Base-by-base conservation (phyloP, 257 asterid species). In the Linderniella brevidens region DNA sequence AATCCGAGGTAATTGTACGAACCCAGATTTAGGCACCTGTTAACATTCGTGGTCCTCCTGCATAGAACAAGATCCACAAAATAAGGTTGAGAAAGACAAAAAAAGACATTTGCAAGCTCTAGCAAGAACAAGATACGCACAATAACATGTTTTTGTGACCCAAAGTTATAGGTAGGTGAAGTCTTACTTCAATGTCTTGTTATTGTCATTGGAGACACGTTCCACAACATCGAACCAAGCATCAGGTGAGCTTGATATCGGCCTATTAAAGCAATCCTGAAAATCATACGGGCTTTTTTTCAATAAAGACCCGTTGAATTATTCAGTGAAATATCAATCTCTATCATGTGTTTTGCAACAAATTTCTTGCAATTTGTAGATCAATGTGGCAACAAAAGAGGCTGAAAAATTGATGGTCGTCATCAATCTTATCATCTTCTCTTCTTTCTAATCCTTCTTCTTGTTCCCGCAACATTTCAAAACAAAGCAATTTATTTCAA, bases 211-310 rank as follows among this genome's bases (percentile, higher is more conserved):
- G 48, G 99, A 90, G 44, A 85, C 58, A 57, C 99, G 99, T 72
- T 85, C 96, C 71, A 90, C 96, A 74, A 90, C 74, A 71, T 90
- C 99, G 54, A 90, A 71, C 99, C 99, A 90, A 73, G 99, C 82
- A 85, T 90, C 99, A n/a, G 99, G 99, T 59, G 96, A 71, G 61
- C 99, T 81, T 14, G 92, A 59, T 66, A 90, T 90, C 41, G 99
- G 99, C 57, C 96, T 76, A 39, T 82, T 88, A 68, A 90, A 90
- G 77, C 96, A 90, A 77, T 85, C 99, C 96, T 90, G 13, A 16
- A n/a, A 43, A 48, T 7, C 15, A 44, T 40, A 32, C 20, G 37
- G 44, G 14, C 42, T 19, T 49, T 43, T 18, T 58, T 12, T 35
- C 43, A 46, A 43, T 48, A 37, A 37, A 37, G 8, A 8, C 11